Conservation (phyloP, 1,284 basidiomycete species). For the Sphagnurus paluster region DNA sequence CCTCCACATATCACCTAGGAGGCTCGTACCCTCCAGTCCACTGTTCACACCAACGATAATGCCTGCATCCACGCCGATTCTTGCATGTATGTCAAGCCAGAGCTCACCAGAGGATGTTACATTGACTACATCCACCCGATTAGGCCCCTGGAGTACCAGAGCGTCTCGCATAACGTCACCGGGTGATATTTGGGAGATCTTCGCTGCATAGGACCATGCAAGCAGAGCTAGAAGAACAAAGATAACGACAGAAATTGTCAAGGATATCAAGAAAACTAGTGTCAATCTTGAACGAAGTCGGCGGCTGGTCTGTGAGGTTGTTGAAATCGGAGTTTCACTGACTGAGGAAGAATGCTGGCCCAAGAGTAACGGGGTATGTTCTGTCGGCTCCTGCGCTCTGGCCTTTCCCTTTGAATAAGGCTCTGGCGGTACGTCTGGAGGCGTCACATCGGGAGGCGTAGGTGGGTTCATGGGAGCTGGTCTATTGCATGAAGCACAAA, state of each 20-base stretch:
- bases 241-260: constrained; percentile 39
- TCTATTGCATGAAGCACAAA: not conserved
- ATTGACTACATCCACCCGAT: constrained; percentile 59
- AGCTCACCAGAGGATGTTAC: constrained; percentile 57
- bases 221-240: constrained; percentile 48
- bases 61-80: constrained; percentile 66
- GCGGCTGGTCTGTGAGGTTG: constrained; percentile 27
- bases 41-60: constrained; percentile 54
- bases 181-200: constrained; percentile 50
- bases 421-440: too few relatives aligned
- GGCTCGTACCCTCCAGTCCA: constrained; percentile 38
- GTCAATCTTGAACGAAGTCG: constrained; percentile 45
- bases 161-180: constrained; percentile 57
- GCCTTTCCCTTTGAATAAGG: constrained; percentile 51
- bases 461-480: constrained; percentile 14
- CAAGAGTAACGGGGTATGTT: constrained; percentile 45
- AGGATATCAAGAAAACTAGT: constrained; percentile 47
- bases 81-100: constrained; percentile 57
- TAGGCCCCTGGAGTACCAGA: constrained; percentile 60
- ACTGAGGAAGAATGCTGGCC: constrained; percentile 21
- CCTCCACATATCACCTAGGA: constrained; percentile 52
- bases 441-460: not conserved
- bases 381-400: constrained; percentile 41
- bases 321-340: constrained; percentile 3
- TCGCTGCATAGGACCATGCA: constrained; percentile 63